phyloP scores from a whole-genome alignment of 176 grass and related monocot species.

The Eremochloa ophiuroides region DNA sequence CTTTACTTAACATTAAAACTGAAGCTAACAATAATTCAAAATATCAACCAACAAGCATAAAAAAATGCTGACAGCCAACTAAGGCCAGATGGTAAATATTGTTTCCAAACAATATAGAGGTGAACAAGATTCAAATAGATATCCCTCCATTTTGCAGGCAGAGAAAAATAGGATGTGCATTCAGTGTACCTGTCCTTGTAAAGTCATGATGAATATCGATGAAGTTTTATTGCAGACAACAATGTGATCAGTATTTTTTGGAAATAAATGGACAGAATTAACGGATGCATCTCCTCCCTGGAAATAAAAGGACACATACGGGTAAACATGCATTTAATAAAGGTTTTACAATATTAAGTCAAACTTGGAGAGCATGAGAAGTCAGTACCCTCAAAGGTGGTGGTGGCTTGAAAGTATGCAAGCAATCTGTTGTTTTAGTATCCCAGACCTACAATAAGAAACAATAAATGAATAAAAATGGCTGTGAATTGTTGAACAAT shows the following conservation, averaged over 20 bases:
- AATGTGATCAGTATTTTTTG: constrained; percentile 95
- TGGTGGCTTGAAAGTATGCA: constrained; percentile 94
- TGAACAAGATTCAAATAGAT: background rate
- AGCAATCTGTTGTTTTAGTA: constrained; percentile 94
- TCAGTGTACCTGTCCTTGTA: constrained; percentile 86
- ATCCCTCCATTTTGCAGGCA: background rate
- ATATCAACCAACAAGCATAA: background rate
- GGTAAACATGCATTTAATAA: constrained; percentile 13
- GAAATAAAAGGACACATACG: constrained; percentile 15
- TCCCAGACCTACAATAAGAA: constrained; percentile 79
- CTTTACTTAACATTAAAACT: no score
- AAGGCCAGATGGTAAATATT: background rate
- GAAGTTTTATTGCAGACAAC: constrained; percentile 95
- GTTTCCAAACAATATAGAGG: background rate
- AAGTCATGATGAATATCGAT: constrained; percentile 88
- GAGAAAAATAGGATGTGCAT: constrained; percentile 18
- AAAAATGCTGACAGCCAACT: background rate
- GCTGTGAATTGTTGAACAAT: background rate
- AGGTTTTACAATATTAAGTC: constrained; percentile 2
- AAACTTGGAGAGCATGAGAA: constrained; percentile 5
- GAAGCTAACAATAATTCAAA: background rate
- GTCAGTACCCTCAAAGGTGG: constrained; percentile 79
- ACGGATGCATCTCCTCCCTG: constrained; percentile 94
- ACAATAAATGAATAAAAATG: constrained; percentile 37
- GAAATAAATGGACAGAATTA: constrained; percentile 90